A percentile compares a stretch with the other conserved stretches of the same genome.
These are phyloP conservation scores for Colletotrichum nymphaeae DNA, from an alignment of 2,329 filamentous ascomycete species.

Conservation along the genomic window DNA sequence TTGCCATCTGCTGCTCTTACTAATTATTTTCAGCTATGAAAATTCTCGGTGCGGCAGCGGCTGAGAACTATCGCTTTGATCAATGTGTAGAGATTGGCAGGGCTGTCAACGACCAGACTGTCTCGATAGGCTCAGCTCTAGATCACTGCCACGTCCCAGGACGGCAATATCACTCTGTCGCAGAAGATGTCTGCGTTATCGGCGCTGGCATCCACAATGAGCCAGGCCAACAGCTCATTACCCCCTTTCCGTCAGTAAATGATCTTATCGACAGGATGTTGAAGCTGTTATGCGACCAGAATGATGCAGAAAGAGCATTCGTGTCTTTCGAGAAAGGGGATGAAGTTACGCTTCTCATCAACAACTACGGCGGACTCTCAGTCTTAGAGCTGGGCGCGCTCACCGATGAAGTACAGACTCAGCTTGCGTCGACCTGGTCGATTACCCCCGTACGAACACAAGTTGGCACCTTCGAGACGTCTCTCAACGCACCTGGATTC, in stretches of 20 bases:
- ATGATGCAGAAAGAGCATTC: conserved; percentile 66
- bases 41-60: conserved; percentile 75
- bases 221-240: conserved; percentile 42
- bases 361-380: conserved; percentile 68
- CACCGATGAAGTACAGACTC: conserved; percentile 61
- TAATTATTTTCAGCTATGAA: conserved; percentile 70
- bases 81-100: conserved; percentile 67
- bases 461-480: conserved; percentile 61
- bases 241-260: conserved; percentile 52
- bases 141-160: conserved; percentile 80
- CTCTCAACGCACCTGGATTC: conserved; percentile 66
- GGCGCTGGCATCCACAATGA: conserved; percentile 70
- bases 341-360: conserved; percentile 63
- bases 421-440: conserved; percentile 59
- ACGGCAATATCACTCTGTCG: conserved; percentile 60
- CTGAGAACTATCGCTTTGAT: conserved; percentile 64
- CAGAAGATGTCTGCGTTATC: conserved; percentile 50
- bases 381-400: conserved; percentile 66
- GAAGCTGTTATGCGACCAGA: conserved; percentile 60
- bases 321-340: conserved; percentile 56
- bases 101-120: conserved; percentile 67
- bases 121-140: conserved; percentile 76
- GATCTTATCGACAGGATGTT: conserved; percentile 59
- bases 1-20: neutral
- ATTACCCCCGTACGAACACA: conserved; percentile 60